These are phyloP conservation scores for Flaveria floridana DNA, from an alignment of 140 eudicot genomes.

Conservation along the genomic window DNA sequence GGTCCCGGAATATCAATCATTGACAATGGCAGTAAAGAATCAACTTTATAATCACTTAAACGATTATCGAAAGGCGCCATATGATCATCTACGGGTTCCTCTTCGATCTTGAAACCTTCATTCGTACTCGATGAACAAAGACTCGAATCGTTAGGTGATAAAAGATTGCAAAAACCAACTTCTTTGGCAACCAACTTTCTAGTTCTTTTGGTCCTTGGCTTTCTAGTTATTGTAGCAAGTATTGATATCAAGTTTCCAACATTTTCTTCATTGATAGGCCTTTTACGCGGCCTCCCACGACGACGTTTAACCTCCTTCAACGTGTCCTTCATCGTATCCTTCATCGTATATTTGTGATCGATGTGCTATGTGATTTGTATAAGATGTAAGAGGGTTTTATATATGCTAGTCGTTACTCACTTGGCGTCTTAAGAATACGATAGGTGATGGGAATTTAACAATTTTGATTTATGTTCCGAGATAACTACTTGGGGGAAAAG, in stretches of 20 bases:
- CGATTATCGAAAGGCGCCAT: not conserved
- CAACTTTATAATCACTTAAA: conserved; percentile 1
- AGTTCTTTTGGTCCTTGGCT: conserved; percentile 26
- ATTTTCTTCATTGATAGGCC: not conserved
- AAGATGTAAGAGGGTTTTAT: conserved; percentile 3
- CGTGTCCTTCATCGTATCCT: no score
- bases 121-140: not conserved
- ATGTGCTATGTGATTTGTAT: not conserved
- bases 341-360: not conserved
- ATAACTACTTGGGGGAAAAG: no score
- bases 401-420: not conserved
- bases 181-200: not conserved
- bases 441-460: no score
- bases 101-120: conserved; percentile 12
- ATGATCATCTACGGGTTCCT: not conserved
- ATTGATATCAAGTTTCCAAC: not conserved
- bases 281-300: conserved; percentile 31
- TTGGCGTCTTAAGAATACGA: no score
- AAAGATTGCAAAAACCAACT: not conserved
- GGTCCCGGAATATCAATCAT: conserved; percentile 35
- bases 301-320: conserved; percentile 10
- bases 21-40: not conserved
- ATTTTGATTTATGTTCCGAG: no score
- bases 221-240: not conserved
- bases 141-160: not conserved